Conservation (phyloP, 2,329 filamentous ascomycete species). For the Parasarocladium wereldwijsianum region DNA sequence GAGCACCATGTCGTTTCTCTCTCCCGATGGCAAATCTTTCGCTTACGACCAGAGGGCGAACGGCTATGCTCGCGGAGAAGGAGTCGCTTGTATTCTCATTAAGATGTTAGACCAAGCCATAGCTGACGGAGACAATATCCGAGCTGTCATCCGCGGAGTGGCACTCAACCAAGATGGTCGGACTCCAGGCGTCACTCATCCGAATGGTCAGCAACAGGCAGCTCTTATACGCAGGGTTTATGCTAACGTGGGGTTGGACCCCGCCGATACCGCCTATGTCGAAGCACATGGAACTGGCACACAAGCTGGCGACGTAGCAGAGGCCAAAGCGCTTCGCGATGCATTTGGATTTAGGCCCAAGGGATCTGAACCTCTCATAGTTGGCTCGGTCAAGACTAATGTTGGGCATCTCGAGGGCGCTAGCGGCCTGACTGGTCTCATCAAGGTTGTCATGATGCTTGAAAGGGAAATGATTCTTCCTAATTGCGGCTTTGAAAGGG, state of each 20-base stretch:
- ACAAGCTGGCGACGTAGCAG: conserved; percentile 38
- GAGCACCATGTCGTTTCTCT: not conserved
- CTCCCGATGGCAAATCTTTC: not conserved
- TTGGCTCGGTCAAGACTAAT: conserved; percentile 4
- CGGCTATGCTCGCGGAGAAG: conserved; percentile 49
- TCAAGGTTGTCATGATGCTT: conserved; percentile 36
- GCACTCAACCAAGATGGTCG: conserved; percentile 42
- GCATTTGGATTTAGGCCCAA: not conserved
- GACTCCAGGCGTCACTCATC: conserved; percentile 38
- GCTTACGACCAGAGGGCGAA: not conserved
- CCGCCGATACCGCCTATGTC: conserved; percentile 17
- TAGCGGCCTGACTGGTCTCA: conserved; percentile 33
- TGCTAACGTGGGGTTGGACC: conserved; percentile 12
- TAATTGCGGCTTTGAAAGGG: conserved; percentile 27
- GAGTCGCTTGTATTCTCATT: conserved; percentile 37
- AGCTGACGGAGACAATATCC: not conserved
- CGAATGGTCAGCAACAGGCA: conserved; percentile 32
- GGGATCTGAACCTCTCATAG: not conserved
- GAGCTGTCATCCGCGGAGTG: conserved; percentile 25
- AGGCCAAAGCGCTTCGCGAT: conserved; percentile 24
- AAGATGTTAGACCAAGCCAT: conserved; percentile 28
- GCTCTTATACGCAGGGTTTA: conserved; percentile 23
- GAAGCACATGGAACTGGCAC: conserved; percentile 45
- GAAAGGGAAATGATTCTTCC: conserved; percentile 31
- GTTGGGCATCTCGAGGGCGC: conserved; percentile 36